A percentile compares a stretch with the other conserved stretches of the same genome.
Conservation (phyloP, 331 rosid species). For the Arachis monticola region DNA sequence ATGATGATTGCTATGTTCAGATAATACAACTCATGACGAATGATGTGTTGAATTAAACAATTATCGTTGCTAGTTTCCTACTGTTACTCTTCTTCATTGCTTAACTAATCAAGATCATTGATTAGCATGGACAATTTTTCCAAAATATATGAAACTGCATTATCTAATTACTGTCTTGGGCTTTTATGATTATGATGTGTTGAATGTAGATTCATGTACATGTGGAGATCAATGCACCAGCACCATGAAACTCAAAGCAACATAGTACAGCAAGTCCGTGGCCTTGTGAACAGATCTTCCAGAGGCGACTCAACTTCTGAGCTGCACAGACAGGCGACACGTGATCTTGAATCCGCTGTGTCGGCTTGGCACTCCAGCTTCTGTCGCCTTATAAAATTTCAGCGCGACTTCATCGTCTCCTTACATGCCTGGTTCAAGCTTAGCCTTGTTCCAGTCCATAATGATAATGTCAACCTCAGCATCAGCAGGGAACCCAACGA, state of each 20-base stretch:
- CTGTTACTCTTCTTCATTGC: constrained; percentile 21
- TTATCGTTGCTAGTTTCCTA: neutral
- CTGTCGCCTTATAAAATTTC: constrained; percentile 82
- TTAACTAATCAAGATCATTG: constrained; percentile 3
- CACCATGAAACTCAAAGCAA: constrained; percentile 86
- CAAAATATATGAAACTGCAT: neutral
- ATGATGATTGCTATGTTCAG: no score
- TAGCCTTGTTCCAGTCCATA: constrained; percentile 70
- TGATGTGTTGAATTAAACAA: constrained; percentile 18
- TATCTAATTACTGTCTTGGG: no score
- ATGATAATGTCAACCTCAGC: constrained; percentile 48
- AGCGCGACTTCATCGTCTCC: constrained; percentile 75
- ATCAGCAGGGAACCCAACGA: constrained; percentile 60
- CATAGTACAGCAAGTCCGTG: constrained; percentile 95
- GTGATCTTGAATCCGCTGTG: constrained; percentile 91
- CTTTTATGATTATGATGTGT: constrained; percentile 41
- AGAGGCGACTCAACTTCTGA: constrained; percentile 86
- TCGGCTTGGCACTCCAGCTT: constrained; percentile 93
- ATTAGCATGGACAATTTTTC: constrained; percentile 3
- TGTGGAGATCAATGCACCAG: constrained; percentile 97
- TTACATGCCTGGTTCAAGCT: constrained; percentile 92
- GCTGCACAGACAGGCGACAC: constrained; percentile 95
- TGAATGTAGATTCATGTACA: constrained; percentile 85
- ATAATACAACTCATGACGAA: no score
- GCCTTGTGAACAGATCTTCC: constrained; percentile 74